Percentiles rank a stretch among this genome's conserved stretches.
These are phyloP conservation scores for Candida rishiriensis DNA, from an alignment of 805 yeast genomes.

Conservation along the genomic window DNA sequence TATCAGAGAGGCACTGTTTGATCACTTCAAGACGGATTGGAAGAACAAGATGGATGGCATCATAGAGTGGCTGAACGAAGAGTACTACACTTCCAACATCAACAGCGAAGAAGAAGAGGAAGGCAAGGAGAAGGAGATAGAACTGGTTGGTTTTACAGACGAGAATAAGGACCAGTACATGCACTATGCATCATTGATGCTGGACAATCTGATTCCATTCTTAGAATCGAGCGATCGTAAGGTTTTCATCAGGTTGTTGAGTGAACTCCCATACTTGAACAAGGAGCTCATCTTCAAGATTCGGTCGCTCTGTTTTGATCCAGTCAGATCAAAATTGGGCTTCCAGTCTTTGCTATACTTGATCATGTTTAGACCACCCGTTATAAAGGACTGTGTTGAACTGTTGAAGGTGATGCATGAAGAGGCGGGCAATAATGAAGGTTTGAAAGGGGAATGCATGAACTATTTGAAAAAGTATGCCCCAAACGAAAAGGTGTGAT, in stretches of 20 bases:
- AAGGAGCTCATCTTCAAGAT: constrained; percentile 58
- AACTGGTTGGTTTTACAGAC: not conserved
- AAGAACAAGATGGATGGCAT: constrained; percentile 68
- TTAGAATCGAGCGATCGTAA: constrained; percentile 78
- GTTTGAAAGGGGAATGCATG: constrained; percentile 42
- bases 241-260: constrained; percentile 72
- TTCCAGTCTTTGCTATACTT: constrained; percentile 76
- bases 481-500: constrained; percentile 7
- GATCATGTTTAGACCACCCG: constrained; percentile 90
- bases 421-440: constrained; percentile 38
- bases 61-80: constrained; percentile 93
- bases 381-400: constrained; percentile 46
- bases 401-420: constrained; percentile 46
- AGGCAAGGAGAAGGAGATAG: not conserved
- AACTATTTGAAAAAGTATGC: constrained; percentile 45
- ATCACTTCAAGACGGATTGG: constrained; percentile 69
- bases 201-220: constrained; percentile 80
- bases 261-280: constrained; percentile 81
- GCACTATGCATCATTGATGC: constrained; percentile 62
- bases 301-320: constrained; percentile 77
- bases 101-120: constrained; percentile 17
- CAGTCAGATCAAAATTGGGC: constrained; percentile 76
- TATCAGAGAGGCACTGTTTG: constrained; percentile 66
- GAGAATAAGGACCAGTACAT: constrained; percentile 39
- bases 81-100: constrained; percentile 66